These are phyloP conservation scores for Podospora conica DNA, from an alignment of 495 filamentous ascomycete species.

Conservation along the genomic window DNA sequence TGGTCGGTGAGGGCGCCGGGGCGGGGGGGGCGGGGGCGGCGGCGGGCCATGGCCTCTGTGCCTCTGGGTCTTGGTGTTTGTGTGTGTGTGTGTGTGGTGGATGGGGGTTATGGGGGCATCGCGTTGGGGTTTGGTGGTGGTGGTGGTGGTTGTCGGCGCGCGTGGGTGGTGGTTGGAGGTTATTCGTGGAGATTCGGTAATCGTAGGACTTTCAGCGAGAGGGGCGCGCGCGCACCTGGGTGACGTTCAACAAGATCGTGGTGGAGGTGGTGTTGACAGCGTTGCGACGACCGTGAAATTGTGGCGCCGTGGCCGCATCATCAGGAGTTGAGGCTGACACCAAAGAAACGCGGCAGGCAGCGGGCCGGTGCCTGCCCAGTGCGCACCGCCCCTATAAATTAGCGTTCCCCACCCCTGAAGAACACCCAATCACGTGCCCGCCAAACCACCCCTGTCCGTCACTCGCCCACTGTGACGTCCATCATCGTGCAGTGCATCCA, in stretches of 20 bases:
- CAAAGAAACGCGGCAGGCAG: background rate
- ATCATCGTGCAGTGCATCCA: background rate
- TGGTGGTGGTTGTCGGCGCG: background rate
- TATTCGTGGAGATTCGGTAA: background rate
- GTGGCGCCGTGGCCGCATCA: background rate
- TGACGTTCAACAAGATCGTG: background rate
- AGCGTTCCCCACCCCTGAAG: background rate
- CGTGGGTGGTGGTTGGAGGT: background rate
- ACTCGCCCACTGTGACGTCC: background rate
- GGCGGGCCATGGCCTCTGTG: conserved; percentile 58
- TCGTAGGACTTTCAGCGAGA: background rate
- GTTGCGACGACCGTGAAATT: background rate
- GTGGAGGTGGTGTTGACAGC: background rate
- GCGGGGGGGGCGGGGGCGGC: conserved; percentile 69
- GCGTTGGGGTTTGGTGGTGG: background rate
- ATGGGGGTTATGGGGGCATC: background rate
- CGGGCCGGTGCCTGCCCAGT: background rate
- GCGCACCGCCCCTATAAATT: too few species aligned
- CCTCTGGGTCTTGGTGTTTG: background rate
- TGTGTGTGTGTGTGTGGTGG: background rate
- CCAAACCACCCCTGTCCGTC: background rate
- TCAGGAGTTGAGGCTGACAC: background rate
- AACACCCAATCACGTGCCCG: background rate
- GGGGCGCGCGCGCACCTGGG: background rate
- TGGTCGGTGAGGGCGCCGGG: conserved; percentile 75